Evolutionary conservation across 768 basidiomycete species (phyloP).

Genomic region (Atractiella rhizophila): DNA sequence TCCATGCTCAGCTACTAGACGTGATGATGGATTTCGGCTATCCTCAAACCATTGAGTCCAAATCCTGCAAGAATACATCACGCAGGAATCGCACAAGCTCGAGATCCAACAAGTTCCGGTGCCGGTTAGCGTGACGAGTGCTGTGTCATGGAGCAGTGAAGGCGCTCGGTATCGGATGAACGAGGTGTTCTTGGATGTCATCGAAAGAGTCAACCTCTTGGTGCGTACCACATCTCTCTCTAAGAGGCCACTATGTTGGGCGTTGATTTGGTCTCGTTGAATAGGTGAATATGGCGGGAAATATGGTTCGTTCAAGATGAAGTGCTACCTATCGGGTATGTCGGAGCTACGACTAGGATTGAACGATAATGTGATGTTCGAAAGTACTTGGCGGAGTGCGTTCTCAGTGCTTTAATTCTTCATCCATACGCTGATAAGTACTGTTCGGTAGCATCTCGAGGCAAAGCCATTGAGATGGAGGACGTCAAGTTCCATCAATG

Average conservation of each 20-base stretch:
- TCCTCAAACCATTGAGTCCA: constrained; percentile 96
- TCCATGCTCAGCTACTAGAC: too few species aligned
- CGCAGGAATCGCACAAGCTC: constrained; percentile 90
- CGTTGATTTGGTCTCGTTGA: background rate
- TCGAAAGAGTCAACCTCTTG: constrained; percentile 87
- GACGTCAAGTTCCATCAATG: constrained; percentile 99
- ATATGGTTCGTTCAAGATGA: constrained; percentile 99
- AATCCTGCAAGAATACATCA: constrained; percentile 99
- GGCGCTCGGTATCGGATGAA: constrained; percentile 95
- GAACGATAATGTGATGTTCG: constrained; percentile 99
- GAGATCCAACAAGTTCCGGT: constrained; percentile 52
- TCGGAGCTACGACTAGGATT: constrained; percentile 81
- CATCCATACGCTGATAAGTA: too few species aligned
- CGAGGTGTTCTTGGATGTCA: constrained; percentile 94
- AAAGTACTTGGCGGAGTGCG: constrained; percentile 80
- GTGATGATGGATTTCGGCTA: constrained; percentile 99
- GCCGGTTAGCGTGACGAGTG: constrained; percentile 91
- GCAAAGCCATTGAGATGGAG: constrained; percentile 98
- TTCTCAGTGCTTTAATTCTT: too few species aligned
- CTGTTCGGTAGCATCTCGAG: constrained; percentile 50
- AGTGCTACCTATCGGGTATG: constrained; percentile 98
- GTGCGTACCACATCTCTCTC: constrained; percentile 35
- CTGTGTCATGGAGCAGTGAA: constrained; percentile 93
- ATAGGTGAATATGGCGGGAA: constrained; percentile 86
- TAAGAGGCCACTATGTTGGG: background rate